Evolutionary conservation across 129 eudicot genomes (phyloP), one percentile per base, ranked within the genome.

Genomic region (Saussurea involucrata): DNA sequence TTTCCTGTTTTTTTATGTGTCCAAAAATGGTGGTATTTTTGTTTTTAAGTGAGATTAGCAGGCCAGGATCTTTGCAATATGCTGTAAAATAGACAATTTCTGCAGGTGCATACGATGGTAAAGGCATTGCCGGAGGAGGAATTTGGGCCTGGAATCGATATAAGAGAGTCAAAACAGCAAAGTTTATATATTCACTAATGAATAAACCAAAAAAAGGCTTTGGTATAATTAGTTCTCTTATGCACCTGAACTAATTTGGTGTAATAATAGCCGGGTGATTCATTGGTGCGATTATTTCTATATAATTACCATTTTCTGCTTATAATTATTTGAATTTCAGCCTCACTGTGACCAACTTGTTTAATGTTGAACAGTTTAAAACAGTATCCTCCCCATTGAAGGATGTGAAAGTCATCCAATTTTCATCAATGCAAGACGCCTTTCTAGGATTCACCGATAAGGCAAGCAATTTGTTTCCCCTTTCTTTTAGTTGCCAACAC

Each of bases 361-460:
- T 72, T 74, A 24, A 77, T 70, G 42, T 77, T 8, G 10, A 76
- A 76, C 96, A 95, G 98, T 86, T 89, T 89, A 89, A 96, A 91
- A 70, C n/a, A n/a, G n/a, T n/a, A n/a, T n/a, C n/a, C n/a, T n/a
- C n/a, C n/a, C n/a, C n/a, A n/a, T n/a, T n/a, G n/a, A n/a, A n/a
- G n/a, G n/a, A n/a, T n/a, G n/a, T n/a, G n/a, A n/a, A n/a, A n/a
- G n/a, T n/a, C n/a, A 91, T 95, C 64, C 96, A 95, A 49, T 95
- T 95, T 90, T 95, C 89, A 58, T 85, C 99, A 25, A 86, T 95
- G 97, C 96, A 92, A 84, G 92, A 95, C 21, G 99, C 97, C 42
- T 95, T 92, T 68, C 63, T 36, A 34, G 94, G 97, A 66, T 95
- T 95, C 86, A 82, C 89, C 0, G 91, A 92, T 81, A 88, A 95